Evolutionary conservation across 2,329 filamentous ascomycete genomes (phyloP).

Genomic region (Capronia americana): DNA sequence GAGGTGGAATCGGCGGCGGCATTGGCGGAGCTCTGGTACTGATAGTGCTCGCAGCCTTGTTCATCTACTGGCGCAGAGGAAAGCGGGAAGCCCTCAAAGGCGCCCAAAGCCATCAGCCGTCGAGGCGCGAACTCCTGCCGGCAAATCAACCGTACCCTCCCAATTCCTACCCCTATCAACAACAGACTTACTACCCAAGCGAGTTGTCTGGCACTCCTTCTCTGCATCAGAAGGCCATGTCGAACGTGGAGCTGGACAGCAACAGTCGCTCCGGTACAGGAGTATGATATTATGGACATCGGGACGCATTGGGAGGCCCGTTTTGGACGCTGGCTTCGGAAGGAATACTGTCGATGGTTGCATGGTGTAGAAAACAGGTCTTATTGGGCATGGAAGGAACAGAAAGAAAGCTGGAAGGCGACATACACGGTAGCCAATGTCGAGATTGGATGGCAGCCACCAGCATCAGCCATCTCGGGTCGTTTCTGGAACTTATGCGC

Average conservation of each 20-base stretch:
- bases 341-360: background rate
- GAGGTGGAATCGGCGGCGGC: constrained; percentile 3
- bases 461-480: too few relatives aligned
- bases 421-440: too few relatives aligned
- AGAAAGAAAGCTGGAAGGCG: background rate
- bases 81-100: background rate
- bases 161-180: background rate
- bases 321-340: too few relatives aligned
- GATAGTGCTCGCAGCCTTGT: background rate
- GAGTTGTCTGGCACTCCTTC: background rate
- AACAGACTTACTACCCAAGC: background rate
- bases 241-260: background rate
- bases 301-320: background rate
- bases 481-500: too few relatives aligned
- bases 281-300: background rate
- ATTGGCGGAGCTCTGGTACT: constrained; percentile 8
- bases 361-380: background rate
- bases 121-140: background rate
- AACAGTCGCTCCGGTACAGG: background rate
- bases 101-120: background rate
- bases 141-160: background rate
- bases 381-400: background rate
- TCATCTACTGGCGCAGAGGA: background rate
- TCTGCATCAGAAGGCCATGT: background rate
- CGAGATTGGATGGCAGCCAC: too few relatives aligned